These are phyloP conservation scores for Solanum chmielewskii DNA, from an alignment of 257 asterid species.

Conservation along the genomic window DNA sequence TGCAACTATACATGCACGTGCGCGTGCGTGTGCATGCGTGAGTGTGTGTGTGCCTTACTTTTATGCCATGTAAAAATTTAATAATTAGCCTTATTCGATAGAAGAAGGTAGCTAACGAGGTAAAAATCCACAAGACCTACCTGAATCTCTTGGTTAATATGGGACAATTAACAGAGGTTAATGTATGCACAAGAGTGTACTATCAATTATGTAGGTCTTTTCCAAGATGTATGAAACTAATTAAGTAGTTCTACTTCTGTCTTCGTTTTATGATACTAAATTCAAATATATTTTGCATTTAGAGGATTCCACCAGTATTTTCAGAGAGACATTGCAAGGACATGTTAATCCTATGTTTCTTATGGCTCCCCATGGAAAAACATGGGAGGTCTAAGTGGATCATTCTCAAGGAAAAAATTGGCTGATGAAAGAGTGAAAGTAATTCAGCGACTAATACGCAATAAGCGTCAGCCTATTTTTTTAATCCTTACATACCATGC, in stretches of 20 bases:
- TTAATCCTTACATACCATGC: neutral
- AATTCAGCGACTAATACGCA: neutral
- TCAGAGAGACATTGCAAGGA: neutral
- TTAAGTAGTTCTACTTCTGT: neutral
- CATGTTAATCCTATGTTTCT: neutral
- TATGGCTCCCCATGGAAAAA: neutral
- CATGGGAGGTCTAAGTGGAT: neutral
- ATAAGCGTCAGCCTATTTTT: neutral
- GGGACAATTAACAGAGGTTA: neutral
- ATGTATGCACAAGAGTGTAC: neutral
- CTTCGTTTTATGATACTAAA: neutral
- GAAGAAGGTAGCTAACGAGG: neutral
- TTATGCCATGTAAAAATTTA: neutral
- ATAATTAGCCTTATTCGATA: neutral
- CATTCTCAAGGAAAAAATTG: neutral
- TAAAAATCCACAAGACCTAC: neutral
- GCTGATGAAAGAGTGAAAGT: neutral
- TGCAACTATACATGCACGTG: too few relatives aligned
- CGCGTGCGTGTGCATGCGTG: too few relatives aligned
- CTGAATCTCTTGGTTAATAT: neutral
- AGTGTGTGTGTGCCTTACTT: neutral
- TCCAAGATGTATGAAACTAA: neutral
- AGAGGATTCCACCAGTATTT: neutral
- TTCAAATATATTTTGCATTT: neutral
- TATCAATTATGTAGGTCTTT: neutral